Percentiles rank a stretch among this genome's conserved stretches.
These are phyloP conservation scores for Dothideomycetes sp. DNA, from an alignment of 2,329 filamentous ascomycete genomes.

Conservation along the genomic window DNA sequence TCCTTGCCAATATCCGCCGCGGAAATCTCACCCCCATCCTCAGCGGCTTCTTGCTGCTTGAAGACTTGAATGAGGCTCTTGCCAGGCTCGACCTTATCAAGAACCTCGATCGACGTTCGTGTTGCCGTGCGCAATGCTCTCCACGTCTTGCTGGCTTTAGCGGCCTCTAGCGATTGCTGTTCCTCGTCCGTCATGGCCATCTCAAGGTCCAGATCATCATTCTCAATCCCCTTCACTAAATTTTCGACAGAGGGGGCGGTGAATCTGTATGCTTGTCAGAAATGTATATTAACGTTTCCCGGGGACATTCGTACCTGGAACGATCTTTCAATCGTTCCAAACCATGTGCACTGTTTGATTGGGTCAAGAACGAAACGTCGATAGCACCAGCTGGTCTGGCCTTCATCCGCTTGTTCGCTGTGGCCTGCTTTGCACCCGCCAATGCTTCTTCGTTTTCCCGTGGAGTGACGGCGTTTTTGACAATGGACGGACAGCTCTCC, in stretches of 20 bases:
- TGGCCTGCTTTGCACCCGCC: constrained; percentile 51
- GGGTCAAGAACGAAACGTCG: constrained; percentile 66
- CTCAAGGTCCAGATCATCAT: constrained; percentile 76
- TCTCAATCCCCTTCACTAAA: constrained; percentile 63
- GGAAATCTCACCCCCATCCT: constrained; percentile 8
- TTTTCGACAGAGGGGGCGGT: constrained; percentile 57
- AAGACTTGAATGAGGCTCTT: constrained; percentile 52
- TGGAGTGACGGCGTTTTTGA: constrained; percentile 59
- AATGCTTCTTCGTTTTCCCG: constrained; percentile 61
- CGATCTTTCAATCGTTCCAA: constrained; percentile 59
- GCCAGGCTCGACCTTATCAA: constrained; percentile 80
- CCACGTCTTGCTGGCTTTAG: constrained; percentile 85
- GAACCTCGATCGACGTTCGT: constrained; percentile 59
- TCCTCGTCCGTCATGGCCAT: constrained; percentile 60
- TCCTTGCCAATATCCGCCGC: constrained; percentile 7
- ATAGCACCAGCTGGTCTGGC: constrained; percentile 55
- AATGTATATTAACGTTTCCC: constrained; percentile 5
- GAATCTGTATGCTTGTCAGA: constrained; percentile 38
- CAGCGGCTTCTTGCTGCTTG: constrained; percentile 15
- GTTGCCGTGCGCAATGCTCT: constrained; percentile 73
- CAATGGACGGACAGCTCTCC: constrained; percentile 81
- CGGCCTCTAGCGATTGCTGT: constrained; percentile 48
- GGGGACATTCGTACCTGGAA: constrained; percentile 32
- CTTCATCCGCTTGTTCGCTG: constrained; percentile 60
- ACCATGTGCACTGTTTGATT: constrained; percentile 48